Conservation (phyloP, 2,329 filamentous ascomycete genomes). For the Aspergillus brunneoviolaceus region DNA sequence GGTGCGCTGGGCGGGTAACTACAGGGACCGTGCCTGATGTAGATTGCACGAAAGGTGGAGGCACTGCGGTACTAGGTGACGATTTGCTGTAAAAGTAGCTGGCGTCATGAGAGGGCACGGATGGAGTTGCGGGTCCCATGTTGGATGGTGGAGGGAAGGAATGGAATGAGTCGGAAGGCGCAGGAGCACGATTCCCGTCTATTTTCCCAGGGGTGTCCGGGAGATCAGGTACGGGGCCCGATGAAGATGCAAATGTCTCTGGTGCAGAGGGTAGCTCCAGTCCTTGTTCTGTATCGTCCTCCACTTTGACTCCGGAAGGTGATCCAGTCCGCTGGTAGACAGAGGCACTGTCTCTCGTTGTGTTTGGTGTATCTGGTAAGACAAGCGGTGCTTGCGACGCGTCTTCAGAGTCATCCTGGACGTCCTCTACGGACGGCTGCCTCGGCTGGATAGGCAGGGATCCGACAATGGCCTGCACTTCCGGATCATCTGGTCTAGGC, state of each 20-base stretch:
- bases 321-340: conserved; percentile 24
- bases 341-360: conserved; percentile 25
- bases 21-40: conserved; percentile 25
- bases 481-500: conserved; percentile 65
- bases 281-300: conserved; percentile 35
- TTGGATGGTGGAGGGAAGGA: conserved; percentile 43
- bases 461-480: conserved; percentile 57
- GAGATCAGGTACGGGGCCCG: conserved; percentile 27
- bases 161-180: conserved; percentile 36
- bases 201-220: conserved; percentile 34
- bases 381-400: conserved; percentile 47
- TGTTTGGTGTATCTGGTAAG: conserved; percentile 29
- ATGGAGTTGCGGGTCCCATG: conserved; percentile 26
- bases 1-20: conserved; percentile 19
- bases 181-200: conserved; percentile 13
- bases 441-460: conserved; percentile 42
- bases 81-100: conserved; percentile 23
- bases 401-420: conserved; percentile 57
- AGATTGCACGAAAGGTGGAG: conserved; percentile 29
- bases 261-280: conserved; percentile 43
- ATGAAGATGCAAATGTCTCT: conserved; percentile 33
- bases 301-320: conserved; percentile 31
- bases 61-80: conserved; percentile 11
- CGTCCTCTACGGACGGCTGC: conserved; percentile 61
- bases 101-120: conserved; percentile 20